Conservation (phyloP, 2,329 filamentous ascomycete species). For the Fusarium sp. region DNA sequence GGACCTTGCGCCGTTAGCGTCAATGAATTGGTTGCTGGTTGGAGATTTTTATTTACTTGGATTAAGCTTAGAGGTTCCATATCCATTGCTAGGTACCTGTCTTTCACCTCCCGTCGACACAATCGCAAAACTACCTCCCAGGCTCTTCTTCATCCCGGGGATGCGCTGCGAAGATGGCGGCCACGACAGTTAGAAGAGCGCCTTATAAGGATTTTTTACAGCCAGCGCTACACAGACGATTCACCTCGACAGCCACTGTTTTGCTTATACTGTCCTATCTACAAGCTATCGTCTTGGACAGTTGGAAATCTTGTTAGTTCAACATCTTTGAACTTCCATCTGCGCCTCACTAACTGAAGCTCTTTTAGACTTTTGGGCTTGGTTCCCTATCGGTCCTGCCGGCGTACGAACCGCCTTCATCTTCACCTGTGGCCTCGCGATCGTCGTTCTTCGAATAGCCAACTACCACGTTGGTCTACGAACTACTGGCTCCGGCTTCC, state of each 20-base stretch:
- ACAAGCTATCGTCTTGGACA: slow-evolving; percentile 77
- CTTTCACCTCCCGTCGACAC: slow-evolving; percentile 24
- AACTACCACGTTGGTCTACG: slow-evolving; percentile 82
- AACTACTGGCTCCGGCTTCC: slow-evolving; percentile 76
- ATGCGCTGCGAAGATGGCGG: slow-evolving; percentile 66
- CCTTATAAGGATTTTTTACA: slow-evolving; percentile 92
- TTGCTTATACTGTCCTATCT: slow-evolving; percentile 79
- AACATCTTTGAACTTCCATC: neutral
- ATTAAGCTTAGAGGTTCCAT: slow-evolving; percentile 31
- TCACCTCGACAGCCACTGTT: slow-evolving; percentile 80
- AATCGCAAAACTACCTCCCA: slow-evolving; percentile 33
- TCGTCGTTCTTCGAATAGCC: slow-evolving; percentile 88
- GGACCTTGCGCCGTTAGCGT: slow-evolving; percentile 38
- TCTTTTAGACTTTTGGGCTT: slow-evolving; percentile 80
- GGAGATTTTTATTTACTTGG: slow-evolving; percentile 55
- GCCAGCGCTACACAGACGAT: slow-evolving; percentile 87
- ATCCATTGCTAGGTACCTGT: slow-evolving; percentile 12
- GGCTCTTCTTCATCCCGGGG: slow-evolving; percentile 50
- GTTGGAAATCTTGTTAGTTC: slow-evolving; percentile 76
- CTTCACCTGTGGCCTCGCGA: slow-evolving; percentile 79
- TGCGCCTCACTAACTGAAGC: slow-evolving; percentile 6
- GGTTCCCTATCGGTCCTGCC: slow-evolving; percentile 83
- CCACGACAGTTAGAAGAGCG: slow-evolving; percentile 66
- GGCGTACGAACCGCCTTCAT: slow-evolving; percentile 81
- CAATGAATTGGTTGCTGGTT: slow-evolving; percentile 48